Conservation (phyloP, 164 flowering plant genomes). For the Paratinospora sagittata region DNA sequence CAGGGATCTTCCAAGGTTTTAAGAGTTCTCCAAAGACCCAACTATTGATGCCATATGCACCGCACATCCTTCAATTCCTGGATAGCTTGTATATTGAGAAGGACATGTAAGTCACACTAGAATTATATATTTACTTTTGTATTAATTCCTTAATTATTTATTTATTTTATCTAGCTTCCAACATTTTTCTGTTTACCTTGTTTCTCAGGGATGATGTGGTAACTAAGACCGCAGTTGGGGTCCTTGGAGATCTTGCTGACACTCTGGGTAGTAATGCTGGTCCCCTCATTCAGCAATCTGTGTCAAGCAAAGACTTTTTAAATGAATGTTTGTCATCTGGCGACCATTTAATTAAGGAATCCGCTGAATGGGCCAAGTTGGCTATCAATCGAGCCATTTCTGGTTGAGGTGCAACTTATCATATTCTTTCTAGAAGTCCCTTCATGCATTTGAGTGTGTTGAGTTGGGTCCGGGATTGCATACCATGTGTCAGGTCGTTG, state of each 20-base stretch:
- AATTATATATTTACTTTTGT: too few species aligned
- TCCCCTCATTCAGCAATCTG: conserved; percentile 57
- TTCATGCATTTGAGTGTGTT: conserved; percentile 69
- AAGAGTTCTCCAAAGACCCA: too few species aligned
- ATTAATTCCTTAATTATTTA: too few species aligned
- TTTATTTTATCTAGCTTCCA: too few species aligned
- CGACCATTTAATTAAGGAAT: conserved; percentile 67
- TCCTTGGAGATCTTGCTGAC: conserved; percentile 76
- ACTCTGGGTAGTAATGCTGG: conserved; percentile 65
- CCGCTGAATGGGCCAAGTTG: conserved; percentile 77
- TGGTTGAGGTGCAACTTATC: conserved; percentile 29
- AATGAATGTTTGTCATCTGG: conserved; percentile 72
- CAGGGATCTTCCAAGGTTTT: conserved; percentile 61
- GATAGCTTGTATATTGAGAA: too few species aligned
- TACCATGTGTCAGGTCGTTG: conserved; percentile 46
- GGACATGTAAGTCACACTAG: too few species aligned
- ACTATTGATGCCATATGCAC: too few species aligned
- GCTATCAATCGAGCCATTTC: conserved; percentile 61
- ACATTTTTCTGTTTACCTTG: too few species aligned
- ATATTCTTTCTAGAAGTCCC: conserved; percentile 35
- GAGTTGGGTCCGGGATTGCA: conserved; percentile 41
- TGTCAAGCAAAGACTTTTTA: conserved; percentile 61
- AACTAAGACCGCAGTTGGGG: conserved; percentile 74
- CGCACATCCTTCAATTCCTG: too few species aligned
- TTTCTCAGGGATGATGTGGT: conserved; percentile 70